Base-by-base conservation (phyloP, 2,329 filamentous ascomycete genomes). In the Penicillium sp. region DNA sequence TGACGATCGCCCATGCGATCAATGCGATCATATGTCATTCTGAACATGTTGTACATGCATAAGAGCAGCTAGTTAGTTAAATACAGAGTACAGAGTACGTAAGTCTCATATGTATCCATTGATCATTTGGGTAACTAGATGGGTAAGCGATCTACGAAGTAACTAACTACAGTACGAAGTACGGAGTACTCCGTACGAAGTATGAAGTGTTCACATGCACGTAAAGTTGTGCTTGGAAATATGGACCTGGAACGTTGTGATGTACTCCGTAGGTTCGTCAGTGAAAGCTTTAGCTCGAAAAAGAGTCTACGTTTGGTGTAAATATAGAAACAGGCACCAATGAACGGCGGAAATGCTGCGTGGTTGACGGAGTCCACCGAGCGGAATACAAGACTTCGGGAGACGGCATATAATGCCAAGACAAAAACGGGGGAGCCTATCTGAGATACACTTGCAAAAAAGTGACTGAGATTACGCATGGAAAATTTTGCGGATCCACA, bases 271-370 rank as follows among this genome's bases (percentile, higher is more conserved):
- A 41, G 24, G 24, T 40, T 41, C 18, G 10, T 34, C 40, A 39
- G 41, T 24, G 21, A 16, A 4, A 21, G n/a, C n/a, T 14, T 52
- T 7, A n/a, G 27, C 11, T 14, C n/a, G n/a, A 29, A 14, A 42
- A 29, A 9, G 36, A 29, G 38, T 42, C 21, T 29, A 52, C 41
- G 27, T 43, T 16, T 9, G 24, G 27, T 10, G 18, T 53, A 53
- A 53, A 48, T 48, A 42, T 53, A 53, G 50, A 48, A 48, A 38
- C 40, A 45, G 43, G 43, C 43, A 52, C 32, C 49, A 47, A 7
- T 8, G 38, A 36, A 27, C 24, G 24, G 24, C 24, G 24, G 24
- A 27, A 46, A 22, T 46, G 18, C 2, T 14, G 24, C 16, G 27
- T 27, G 27, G 22, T 31, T n/a, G 29, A 43, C 34, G 36, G 36